Percentiles rank a stretch among this genome's conserved stretches.
Conservation (phyloP, 2,329 filamentous ascomycete genomes). For the Sporothrix pallida region DNA sequence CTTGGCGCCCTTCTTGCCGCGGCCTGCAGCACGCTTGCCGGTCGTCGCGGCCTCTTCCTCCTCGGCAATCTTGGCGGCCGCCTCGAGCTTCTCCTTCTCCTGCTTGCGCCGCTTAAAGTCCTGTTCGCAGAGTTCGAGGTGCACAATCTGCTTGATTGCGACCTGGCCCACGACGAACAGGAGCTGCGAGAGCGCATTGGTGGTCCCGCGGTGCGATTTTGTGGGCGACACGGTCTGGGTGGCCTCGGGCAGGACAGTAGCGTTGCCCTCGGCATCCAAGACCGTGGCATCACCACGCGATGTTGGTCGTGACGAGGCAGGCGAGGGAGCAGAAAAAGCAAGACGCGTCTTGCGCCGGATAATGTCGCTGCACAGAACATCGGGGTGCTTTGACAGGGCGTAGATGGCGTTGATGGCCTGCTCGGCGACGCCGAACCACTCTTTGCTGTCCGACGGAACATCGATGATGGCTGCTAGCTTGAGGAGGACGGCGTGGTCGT, state of each 20-base stretch:
- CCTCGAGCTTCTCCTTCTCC: conserved; percentile 76
- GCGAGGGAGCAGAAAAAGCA: conserved; percentile 64
- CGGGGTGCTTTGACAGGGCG: conserved; percentile 88
- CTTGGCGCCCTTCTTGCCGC: conserved; percentile 42
- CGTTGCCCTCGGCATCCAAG: conserved; percentile 52
- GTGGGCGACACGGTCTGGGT: background rate
- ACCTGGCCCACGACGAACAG: conserved; percentile 96
- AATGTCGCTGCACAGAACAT: conserved; percentile 89
- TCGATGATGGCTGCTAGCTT: conserved; percentile 85
- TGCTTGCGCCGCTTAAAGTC: conserved; percentile 98
- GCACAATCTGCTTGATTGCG: conserved; percentile 98
- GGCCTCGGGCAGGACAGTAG: conserved; percentile 58
- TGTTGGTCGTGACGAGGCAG: conserved; percentile 57
- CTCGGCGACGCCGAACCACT: conserved; percentile 95
- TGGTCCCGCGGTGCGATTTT: conserved; percentile 18
- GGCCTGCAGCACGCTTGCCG: conserved; percentile 38
- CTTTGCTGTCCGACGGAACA: conserved; percentile 84
- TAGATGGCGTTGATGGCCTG: conserved; percentile 97
- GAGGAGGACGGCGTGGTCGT: conserved; percentile 85
- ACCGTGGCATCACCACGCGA: conserved; percentile 50
- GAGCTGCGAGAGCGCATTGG: conserved; percentile 76
- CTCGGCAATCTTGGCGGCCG: conserved; percentile 52
- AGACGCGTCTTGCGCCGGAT: conserved; percentile 83
- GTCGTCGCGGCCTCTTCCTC: conserved; percentile 37
- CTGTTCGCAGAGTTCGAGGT: conserved; percentile 94